Conservation (phyloP, 148 eudicot genomes). For the Beta vulgaris region DNA sequence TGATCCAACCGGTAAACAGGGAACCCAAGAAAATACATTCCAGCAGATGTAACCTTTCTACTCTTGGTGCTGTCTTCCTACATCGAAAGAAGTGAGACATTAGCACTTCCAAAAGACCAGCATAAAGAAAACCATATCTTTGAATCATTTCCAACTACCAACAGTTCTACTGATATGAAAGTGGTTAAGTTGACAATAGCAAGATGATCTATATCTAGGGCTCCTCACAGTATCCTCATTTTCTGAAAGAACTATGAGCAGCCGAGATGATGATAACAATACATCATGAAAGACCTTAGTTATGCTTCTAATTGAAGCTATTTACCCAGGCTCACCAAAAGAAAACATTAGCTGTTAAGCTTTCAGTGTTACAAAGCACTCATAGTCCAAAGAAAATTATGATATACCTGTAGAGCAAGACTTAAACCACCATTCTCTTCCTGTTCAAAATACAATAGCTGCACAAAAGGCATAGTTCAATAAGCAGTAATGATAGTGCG, state of each 20-base stretch:
- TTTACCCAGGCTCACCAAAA: slow-evolving; percentile 2
- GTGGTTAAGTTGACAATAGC: no score
- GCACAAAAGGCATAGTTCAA: slow-evolving; percentile 31
- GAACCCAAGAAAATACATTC: slow-evolving; percentile 97
- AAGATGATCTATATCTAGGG: no score
- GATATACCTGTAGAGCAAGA: slow-evolving; percentile 84
- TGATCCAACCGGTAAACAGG: slow-evolving; percentile 80
- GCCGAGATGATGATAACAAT: not conserved
- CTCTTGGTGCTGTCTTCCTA: slow-evolving; percentile 90
- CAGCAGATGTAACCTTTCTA: slow-evolving; percentile 82
- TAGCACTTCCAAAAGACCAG: not conserved
- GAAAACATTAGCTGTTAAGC: not conserved
- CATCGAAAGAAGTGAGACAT: slow-evolving; percentile 17
- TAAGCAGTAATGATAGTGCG: not conserved
- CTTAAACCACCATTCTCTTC: slow-evolving; percentile 84
- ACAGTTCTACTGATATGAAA: not conserved
- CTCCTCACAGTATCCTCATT: no score
- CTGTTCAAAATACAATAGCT: slow-evolving; percentile 84
- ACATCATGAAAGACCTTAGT: not conserved
- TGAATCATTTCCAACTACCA: not conserved
- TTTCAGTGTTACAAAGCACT: not conserved
- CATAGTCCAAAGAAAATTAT: not conserved
- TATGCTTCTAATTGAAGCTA: not conserved
- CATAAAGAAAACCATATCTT: not conserved
- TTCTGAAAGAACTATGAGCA: no score